Conservation (phyloP, 2,329 filamentous ascomycete genomes). For the Ambrosiella xylebori region DNA sequence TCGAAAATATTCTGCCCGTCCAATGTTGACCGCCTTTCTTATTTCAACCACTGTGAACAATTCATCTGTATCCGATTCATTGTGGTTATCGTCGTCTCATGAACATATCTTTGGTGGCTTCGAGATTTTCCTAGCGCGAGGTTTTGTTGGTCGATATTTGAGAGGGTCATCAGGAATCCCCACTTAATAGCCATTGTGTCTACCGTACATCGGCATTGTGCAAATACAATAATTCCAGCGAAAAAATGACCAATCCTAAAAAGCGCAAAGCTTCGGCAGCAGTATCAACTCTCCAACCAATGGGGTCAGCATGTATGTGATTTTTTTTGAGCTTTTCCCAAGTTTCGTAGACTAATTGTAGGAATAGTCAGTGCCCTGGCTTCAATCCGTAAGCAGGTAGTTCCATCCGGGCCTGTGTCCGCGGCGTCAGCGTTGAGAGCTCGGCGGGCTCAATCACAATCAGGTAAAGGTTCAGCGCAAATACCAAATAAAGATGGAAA, state of each 20-base stretch:
- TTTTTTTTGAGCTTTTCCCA: background rate
- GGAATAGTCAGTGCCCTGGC: slow-evolving; percentile 11
- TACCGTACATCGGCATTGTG: background rate
- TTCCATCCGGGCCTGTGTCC: slow-evolving; percentile 2
- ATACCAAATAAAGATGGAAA: background rate
- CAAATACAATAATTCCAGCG: background rate
- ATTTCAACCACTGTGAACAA: background rate
- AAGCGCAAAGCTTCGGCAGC: slow-evolving; percentile 6
- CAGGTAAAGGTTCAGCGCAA: background rate
- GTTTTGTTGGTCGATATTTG: background rate
- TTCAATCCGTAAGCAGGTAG: slow-evolving; percentile 4
- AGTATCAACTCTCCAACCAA: background rate
- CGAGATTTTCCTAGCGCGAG: background rate
- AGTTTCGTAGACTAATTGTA: background rate
- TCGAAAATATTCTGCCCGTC: slow-evolving; percentile 4
- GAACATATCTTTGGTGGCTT: background rate
- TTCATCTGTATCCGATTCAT: background rate
- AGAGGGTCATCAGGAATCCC: background rate
- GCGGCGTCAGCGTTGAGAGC: slow-evolving; percentile 6
- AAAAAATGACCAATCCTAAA: slow-evolving; percentile 5
- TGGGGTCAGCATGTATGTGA: slow-evolving; percentile 10
- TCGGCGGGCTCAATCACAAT: background rate
- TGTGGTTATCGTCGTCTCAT: background rate
- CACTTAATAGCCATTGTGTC: background rate
- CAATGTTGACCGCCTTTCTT: slow-evolving; percentile 2